phyloP scores from a whole-genome alignment of 2,329 filamentous ascomycete genomes.

The Emericellopsis atlantica region DNA sequence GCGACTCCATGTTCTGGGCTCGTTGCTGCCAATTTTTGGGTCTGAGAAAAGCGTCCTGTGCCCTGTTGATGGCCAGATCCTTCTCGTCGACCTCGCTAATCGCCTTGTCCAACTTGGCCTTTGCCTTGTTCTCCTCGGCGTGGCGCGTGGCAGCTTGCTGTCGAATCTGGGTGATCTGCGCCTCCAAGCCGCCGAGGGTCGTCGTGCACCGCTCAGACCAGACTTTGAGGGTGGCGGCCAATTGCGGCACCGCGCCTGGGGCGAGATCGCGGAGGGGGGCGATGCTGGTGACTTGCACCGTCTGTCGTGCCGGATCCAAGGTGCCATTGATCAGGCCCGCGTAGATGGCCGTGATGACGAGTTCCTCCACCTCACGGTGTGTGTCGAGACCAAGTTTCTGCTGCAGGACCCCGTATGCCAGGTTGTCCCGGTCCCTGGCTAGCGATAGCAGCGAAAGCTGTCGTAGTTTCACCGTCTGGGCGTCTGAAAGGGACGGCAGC shows the following conservation, averaged over 20 bases:
- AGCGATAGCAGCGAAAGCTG: conserved; percentile 82
- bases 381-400: conserved; percentile 52
- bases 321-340: conserved; percentile 69
- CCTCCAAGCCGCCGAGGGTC: conserved; percentile 64
- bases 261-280: conserved; percentile 77
- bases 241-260: conserved; percentile 55
- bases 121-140: conserved; percentile 32
- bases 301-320: conserved; percentile 64
- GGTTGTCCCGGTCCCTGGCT: conserved; percentile 50
- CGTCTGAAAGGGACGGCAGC: conserved; percentile 51
- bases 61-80: conserved; percentile 2
- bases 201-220: conserved; percentile 72
- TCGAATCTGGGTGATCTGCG: conserved; percentile 58
- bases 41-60: not conserved
- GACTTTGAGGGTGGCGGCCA: conserved; percentile 54
- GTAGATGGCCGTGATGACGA: conserved; percentile 83
- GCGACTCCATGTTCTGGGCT: conserved; percentile 4
- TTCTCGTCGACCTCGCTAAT: conserved; percentile 28
- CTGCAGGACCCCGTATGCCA: conserved; percentile 64
- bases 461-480: conserved; percentile 74
- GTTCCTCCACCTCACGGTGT: conserved; percentile 63
- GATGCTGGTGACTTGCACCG: conserved; percentile 67
- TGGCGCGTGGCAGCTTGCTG: conserved; percentile 40
- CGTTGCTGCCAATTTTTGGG: not conserved
- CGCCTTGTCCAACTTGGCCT: conserved; percentile 33